Percentiles rank a stretch among this genome's conserved stretches.
phyloP scores from a whole-genome alignment of 495 filamentous ascomycete genomes.

The Aspergillus baeticus region DNA sequence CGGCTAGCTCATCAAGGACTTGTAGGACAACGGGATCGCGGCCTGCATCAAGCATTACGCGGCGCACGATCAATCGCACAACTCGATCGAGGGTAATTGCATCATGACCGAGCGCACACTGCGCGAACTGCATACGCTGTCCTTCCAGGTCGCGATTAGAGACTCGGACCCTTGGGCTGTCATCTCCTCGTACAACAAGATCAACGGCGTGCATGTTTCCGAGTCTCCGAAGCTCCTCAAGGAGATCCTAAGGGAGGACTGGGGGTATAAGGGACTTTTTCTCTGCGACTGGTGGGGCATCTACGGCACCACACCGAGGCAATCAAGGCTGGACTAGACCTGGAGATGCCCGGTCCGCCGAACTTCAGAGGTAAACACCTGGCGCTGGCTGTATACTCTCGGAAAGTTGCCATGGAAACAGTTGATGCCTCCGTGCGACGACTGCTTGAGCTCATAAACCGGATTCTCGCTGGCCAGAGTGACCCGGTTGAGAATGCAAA shows the following conservation, averaged over 20 bases:
- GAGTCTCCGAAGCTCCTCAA: conserved; percentile 59
- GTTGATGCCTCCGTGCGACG: too few relatives aligned
- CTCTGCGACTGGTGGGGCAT: conserved; percentile 63
- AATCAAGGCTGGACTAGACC: conserved; percentile 57
- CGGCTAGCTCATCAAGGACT: too few relatives aligned
- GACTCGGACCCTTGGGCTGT: conserved; percentile 25
- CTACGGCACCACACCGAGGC: conserved; percentile 51
- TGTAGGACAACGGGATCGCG: too few relatives aligned
- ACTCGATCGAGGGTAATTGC: background rate
- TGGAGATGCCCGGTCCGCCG: conserved; percentile 52
- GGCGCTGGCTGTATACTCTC: background rate
- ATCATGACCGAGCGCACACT: background rate
- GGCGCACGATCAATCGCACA: too few relatives aligned
- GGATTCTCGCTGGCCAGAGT: too few relatives aligned
- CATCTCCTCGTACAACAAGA: conserved; percentile 68
- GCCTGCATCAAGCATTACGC: too few relatives aligned
- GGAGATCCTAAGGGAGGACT: conserved; percentile 60
- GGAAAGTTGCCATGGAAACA: too few relatives aligned
- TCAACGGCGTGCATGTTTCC: conserved; percentile 65
- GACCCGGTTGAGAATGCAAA: too few relatives aligned
- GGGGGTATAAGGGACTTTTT: conserved; percentile 65
- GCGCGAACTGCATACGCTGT: background rate
- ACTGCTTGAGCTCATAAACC: too few relatives aligned
- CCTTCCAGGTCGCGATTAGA: background rate
- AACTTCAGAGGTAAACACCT: background rate